Conservation (phyloP, 1,284 basidiomycete genomes). For the Cutaneotrichosporon sp. region DNA sequence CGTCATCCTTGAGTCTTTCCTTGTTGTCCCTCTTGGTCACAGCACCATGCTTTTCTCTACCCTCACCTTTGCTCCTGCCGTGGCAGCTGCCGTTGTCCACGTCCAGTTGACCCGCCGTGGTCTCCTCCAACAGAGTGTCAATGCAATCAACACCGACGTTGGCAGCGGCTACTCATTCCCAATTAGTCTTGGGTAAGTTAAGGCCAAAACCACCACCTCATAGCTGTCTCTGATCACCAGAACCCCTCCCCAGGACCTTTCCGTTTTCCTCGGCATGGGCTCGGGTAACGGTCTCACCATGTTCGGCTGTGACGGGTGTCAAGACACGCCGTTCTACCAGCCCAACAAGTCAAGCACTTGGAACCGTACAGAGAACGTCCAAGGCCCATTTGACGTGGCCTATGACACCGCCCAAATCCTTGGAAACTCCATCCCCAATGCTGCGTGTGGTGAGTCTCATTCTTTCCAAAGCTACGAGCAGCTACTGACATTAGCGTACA, state of each 20-base stretch:
- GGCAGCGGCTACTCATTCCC: constrained; percentile 1
- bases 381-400: neutral
- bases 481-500: neutral
- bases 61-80: neutral
- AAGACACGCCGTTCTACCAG: neutral
- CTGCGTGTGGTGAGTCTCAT: neutral
- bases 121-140: neutral
- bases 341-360: neutral
- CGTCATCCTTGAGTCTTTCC: neutral
- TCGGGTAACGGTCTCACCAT: constrained; percentile 4
- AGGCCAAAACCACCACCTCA: neutral
- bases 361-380: neutral
- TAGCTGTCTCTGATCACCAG: neutral
- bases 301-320: neutral
- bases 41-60: neutral
- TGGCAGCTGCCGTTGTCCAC: neutral
- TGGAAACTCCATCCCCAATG: neutral
- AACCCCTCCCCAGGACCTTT: neutral
- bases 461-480: neutral
- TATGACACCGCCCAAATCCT: neutral
- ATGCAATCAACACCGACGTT: neutral
- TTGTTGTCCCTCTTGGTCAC: neutral
- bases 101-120: neutral
- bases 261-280: neutral
- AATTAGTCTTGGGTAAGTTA: neutral